These are phyloP conservation scores for Corniculantispora saksenae DNA, from an alignment of 2,329 filamentous ascomycete species.

Conservation along the genomic window DNA sequence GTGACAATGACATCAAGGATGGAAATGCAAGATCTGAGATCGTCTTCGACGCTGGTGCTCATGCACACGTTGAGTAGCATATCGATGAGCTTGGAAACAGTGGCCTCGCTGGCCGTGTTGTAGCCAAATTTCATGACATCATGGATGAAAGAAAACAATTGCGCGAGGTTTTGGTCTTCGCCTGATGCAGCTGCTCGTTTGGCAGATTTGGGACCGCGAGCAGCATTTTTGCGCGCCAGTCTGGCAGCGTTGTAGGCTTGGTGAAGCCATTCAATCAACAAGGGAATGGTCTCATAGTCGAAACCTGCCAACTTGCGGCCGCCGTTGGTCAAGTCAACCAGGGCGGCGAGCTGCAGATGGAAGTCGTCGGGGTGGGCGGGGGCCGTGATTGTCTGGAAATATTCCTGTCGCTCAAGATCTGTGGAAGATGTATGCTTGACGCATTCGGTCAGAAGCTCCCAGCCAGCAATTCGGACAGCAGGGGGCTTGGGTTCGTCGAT, in stretches of 20 bases:
- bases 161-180: constrained; percentile 63
- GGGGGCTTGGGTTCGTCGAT: constrained; percentile 58
- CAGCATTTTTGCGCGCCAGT: constrained; percentile 50
- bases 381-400: constrained; percentile 62
- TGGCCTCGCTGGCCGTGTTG: constrained; percentile 64
- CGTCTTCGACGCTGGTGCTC: constrained; percentile 63
- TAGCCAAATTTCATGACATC: constrained; percentile 77
- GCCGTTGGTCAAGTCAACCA: constrained; percentile 61
- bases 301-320: constrained; percentile 66
- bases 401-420: constrained; percentile 66
- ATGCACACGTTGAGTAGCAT: constrained; percentile 67
- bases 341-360: constrained; percentile 63
- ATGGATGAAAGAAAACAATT: constrained; percentile 65
- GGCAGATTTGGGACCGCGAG: constrained; percentile 38
- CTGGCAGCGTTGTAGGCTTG: constrained; percentile 56
- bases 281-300: constrained; percentile 65
- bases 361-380: constrained; percentile 63
- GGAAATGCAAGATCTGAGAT: constrained; percentile 66
- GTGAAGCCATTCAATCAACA: constrained; percentile 62
- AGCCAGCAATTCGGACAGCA: constrained; percentile 59
- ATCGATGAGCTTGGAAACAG: constrained; percentile 62
- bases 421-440: constrained; percentile 63
- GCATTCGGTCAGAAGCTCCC: constrained; percentile 66
- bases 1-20: constrained; percentile 72
- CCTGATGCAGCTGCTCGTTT: constrained; percentile 43